Evolutionary conservation across 2,329 filamentous ascomycete species (phyloP).

Genomic region (Fusarium sambucinum): DNA sequence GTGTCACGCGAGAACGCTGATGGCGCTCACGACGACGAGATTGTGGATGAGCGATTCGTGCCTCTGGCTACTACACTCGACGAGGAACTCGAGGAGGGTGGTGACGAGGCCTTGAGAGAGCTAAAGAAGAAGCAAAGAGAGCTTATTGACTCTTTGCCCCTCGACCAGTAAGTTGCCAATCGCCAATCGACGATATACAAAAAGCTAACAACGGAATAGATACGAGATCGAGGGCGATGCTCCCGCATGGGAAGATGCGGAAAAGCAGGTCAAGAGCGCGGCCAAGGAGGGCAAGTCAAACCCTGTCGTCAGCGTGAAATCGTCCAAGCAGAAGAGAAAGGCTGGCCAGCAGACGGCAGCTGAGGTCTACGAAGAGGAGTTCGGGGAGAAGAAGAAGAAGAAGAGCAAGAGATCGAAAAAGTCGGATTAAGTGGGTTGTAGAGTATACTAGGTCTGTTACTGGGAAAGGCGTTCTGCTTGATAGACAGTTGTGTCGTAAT

Average conservation of each 20-base stretch:
- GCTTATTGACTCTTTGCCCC: slow-evolving; percentile 88
- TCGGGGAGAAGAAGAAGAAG: slow-evolving; percentile 70
- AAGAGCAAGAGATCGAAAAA: slow-evolving; percentile 58
- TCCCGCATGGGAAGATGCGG: slow-evolving; percentile 75
- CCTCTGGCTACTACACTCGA: slow-evolving; percentile 79
- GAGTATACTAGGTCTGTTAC: slow-evolving; percentile 38
- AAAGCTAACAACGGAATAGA: slow-evolving; percentile 53
- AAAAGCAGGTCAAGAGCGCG: slow-evolving; percentile 77
- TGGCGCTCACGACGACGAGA: slow-evolving; percentile 77
- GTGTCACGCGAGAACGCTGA: slow-evolving; percentile 70
- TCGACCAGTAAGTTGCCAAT: slow-evolving; percentile 70
- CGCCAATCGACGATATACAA: accelerated
- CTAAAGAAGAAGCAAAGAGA: slow-evolving; percentile 85
- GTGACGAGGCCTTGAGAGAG: slow-evolving; percentile 77
- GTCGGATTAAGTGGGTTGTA: slow-evolving; percentile 39
- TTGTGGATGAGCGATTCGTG: slow-evolving; percentile 73
- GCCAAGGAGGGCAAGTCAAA: slow-evolving; percentile 67
- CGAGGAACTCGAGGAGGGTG: slow-evolving; percentile 87
- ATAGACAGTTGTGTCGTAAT: slow-evolving; percentile 39
- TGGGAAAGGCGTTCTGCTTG: slow-evolving; percentile 46
- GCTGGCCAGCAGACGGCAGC: slow-evolving; percentile 65
- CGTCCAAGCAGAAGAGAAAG: slow-evolving; percentile 81
- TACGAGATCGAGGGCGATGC: slow-evolving; percentile 74
- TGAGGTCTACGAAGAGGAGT: slow-evolving; percentile 72
- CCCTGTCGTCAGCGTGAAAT: slow-evolving; percentile 83